phyloP scores from a whole-genome alignment of 345 rosid genomes.

The Dimocarpus longan region DNA sequence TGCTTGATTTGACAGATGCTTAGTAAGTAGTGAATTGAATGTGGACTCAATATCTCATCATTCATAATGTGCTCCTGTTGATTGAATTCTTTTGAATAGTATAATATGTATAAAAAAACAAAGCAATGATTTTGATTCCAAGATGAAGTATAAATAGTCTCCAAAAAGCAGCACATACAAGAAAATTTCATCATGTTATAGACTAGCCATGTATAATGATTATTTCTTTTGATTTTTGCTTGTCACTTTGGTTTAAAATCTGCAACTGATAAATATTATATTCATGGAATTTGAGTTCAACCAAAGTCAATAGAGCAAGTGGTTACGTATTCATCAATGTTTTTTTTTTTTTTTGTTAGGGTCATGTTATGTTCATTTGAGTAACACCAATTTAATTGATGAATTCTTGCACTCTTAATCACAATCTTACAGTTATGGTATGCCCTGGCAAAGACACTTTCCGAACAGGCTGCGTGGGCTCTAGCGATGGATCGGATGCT shows the following conservation, averaged over 20 bases:
- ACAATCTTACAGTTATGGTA: slow-evolving; percentile 64
- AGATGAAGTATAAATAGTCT: not conserved
- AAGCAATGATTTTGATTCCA: not conserved
- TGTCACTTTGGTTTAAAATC: too few relatives aligned
- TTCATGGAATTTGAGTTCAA: too few relatives aligned
- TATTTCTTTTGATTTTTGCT: too few relatives aligned
- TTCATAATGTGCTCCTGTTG: not conserved
- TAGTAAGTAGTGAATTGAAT: not conserved
- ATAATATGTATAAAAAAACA: not conserved
- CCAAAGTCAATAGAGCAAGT: too few relatives aligned
- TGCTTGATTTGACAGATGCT: not conserved
- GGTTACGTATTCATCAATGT: not conserved
- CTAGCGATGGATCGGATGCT: slow-evolving; percentile 82
- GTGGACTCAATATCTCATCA: not conserved
- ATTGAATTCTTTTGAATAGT: not conserved
- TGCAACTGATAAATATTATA: too few relatives aligned
- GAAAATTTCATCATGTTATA: not conserved
- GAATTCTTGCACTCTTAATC: not conserved
- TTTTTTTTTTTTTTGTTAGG: not conserved
- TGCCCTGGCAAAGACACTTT: slow-evolving; percentile 72
- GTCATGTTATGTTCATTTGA: not conserved
- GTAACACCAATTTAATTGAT: slow-evolving; percentile 1
- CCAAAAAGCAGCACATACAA: not conserved
- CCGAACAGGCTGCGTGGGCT: slow-evolving; percentile 95
- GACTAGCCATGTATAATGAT: too few relatives aligned